Evolutionary conservation across 805 yeast species (phyloP).

Genomic region (Lipomyces starkeyi): DNA sequence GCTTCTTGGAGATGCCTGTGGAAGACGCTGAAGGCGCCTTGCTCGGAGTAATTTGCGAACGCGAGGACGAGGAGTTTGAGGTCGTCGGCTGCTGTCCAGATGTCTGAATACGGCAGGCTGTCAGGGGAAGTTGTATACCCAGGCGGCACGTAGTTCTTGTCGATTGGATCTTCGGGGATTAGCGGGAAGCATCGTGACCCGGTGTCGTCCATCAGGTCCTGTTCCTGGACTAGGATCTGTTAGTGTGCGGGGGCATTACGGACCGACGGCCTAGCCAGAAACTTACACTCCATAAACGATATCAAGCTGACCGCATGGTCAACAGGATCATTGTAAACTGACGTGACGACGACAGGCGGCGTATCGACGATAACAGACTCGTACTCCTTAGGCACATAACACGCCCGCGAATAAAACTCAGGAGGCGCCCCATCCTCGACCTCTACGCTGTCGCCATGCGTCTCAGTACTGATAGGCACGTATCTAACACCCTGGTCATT

Average conservation of each 20-base stretch:
- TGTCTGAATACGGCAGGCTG: conserved; percentile 1
- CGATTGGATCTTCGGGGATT: conserved; percentile 1
- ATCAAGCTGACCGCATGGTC: background rate
- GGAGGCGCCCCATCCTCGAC: background rate
- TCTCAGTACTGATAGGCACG: background rate
- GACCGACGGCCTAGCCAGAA: too few relatives aligned
- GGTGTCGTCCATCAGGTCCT: background rate
- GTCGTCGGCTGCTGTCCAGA: conserved; percentile 8
- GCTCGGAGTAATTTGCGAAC: conserved; percentile 3
- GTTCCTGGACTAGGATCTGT: background rate
- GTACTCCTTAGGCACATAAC: background rate
- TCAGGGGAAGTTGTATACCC: background rate
- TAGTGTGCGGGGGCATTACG: background rate
- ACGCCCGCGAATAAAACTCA: background rate
- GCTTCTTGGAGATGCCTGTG: background rate
- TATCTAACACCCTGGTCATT: background rate
- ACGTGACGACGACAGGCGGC: background rate
- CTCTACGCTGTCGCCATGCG: background rate
- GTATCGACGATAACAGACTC: background rate
- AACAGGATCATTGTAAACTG: background rate
- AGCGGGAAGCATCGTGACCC: conserved; percentile 2
- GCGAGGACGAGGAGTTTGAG: conserved; percentile 19
- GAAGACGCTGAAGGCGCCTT: conserved; percentile 9
- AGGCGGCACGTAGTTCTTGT: background rate
- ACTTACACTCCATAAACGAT: conserved; percentile 1